These are phyloP conservation scores for Leccinum disarticulatum DNA, from an alignment of 768 basidiomycete genomes.

Conservation along the genomic window DNA sequence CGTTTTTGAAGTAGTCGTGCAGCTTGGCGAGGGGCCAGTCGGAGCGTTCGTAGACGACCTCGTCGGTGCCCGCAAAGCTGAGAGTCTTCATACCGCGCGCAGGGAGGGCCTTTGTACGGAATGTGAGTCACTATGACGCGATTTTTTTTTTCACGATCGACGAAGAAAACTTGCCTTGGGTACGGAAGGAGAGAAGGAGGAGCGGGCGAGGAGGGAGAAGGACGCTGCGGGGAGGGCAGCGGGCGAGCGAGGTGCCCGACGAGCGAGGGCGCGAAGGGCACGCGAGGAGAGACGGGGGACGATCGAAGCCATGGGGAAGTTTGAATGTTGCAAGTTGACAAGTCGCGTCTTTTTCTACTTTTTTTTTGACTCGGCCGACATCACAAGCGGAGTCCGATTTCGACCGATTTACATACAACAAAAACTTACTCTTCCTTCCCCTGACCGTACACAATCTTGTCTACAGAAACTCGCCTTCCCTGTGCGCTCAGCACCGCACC, in stretches of 20 bases:
- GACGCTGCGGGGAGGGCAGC: conserved; percentile 51
- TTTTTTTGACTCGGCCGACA: conserved; percentile 14
- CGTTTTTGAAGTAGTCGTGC: conserved; percentile 99
- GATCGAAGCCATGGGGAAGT: conserved; percentile 56
- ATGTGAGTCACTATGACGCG: conserved; percentile 3
- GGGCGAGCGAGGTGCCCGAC: conserved; percentile 57
- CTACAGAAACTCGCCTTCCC: conserved; percentile 39
- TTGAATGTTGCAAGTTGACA: conserved; percentile 20
- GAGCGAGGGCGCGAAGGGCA: conserved; percentile 62
- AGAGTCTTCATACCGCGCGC: conserved; percentile 90
- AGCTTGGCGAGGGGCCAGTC: conserved; percentile 99
- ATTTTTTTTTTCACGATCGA: conserved; percentile 26
- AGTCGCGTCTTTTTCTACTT: conserved; percentile 14
- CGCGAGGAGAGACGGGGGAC: conserved; percentile 60
- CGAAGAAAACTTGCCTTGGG: conserved; percentile 32
- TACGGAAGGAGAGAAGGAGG: conserved; percentile 30
- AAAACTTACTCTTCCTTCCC: conserved; percentile 23
- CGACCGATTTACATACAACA: conserved; percentile 8
- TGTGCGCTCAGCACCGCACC: conserved; percentile 38
- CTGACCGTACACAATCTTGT: conserved; percentile 46
- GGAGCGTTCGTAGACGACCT: conserved; percentile 90
- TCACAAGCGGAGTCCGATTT: conserved; percentile 4
- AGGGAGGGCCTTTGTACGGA: conserved; percentile 37
- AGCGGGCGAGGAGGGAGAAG: conserved; percentile 65
- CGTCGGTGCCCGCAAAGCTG: conserved; percentile 93